phyloP scores from a whole-genome alignment of 441 rosid genomes.

The Cnidoscolus chayamansa region DNA sequence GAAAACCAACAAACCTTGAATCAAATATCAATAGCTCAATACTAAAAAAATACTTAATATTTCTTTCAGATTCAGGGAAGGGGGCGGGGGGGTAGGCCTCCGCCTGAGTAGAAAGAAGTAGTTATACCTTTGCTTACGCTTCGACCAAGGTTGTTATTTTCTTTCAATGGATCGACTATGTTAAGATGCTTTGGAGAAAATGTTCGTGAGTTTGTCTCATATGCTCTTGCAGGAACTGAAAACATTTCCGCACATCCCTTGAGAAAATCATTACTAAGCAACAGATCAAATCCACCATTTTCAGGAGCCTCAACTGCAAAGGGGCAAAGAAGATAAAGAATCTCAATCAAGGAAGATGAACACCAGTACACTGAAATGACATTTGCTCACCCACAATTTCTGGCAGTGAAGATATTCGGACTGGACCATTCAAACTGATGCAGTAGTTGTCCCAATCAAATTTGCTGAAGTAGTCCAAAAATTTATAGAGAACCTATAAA shows the following conservation, averaged over 20 bases:
- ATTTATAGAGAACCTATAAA: conserved; percentile 67
- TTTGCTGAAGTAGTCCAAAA: conserved; percentile 88
- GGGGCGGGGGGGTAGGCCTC: background rate
- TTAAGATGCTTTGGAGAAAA: conserved; percentile 73
- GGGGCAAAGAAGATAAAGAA: background rate
- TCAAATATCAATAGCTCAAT: background rate
- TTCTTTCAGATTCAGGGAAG: background rate
- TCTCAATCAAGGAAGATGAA: conserved; percentile 18
- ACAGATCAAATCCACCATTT: conserved; percentile 50
- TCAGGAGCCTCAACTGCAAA: conserved; percentile 65
- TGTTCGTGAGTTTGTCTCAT: conserved; percentile 53
- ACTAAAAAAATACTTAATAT: background rate
- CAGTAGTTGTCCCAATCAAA: conserved; percentile 94
- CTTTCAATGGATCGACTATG: conserved; percentile 79
- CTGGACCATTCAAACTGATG: conserved; percentile 77
- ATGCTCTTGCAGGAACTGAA: conserved; percentile 60
- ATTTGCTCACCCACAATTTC: conserved; percentile 60
- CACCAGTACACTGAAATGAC: background rate
- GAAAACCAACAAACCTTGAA: background rate
- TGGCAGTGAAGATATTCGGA: conserved; percentile 60
- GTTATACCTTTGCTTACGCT: conserved; percentile 83
- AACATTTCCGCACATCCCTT: conserved; percentile 54
- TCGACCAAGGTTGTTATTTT: conserved; percentile 91
- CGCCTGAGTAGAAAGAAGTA: background rate
- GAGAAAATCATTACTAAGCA: conserved; percentile 64